Evolutionary conservation across 129 eudicot genomes (phyloP), one percentile per base, ranked within the genome.

Genomic region (Flaveria sonorensis): DNA sequence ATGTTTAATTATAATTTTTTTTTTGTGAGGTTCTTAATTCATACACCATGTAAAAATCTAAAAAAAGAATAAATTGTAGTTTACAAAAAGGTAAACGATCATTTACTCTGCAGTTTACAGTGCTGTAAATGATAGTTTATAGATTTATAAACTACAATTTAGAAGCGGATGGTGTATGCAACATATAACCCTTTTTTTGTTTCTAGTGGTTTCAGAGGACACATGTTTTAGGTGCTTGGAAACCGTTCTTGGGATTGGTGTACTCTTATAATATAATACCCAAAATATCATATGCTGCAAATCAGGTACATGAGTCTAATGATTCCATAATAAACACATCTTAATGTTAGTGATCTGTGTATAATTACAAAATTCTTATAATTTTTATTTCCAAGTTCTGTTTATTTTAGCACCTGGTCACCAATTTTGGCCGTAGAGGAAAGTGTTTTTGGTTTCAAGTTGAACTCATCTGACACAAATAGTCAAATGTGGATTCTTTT

Each of bases 171-270:
- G n/a, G n/a, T n/a, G n/a, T n/a, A n/a, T n/a, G n/a, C n/a, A n/a
- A n/a, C n/a, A n/a, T n/a, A n/a, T n/a, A n/a, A n/a, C n/a, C n/a
- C n/a, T n/a, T n/a, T n/a, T 52, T 52, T 52, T 71, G 28, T 15
- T 40, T 18, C 47, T 68, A 66, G 46, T 79, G 72, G 59, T 77
- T 47, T 47, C 82, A 92, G 97, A 86, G 81, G 72, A 88, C 86
- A 79, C 90, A 90, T 80, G 89, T 82, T 19, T 86, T 81, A 85
- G 91, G 89, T 81, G 91, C 91, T 61, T 88, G 91, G 93, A 92
- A 88, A 83, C 96, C 86, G 50, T 88, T 88, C 71, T 85, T 92
- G 70, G 96, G 96, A 43, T 66, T 92, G 81, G 97, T 89, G 83
- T 96, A 92, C 85, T 64, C 87, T 74, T 89, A 92, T 70, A 85